phyloP scores from a whole-genome alignment of 2,329 filamentous ascomycete species.

The Phyllosticta capitalensis region DNA sequence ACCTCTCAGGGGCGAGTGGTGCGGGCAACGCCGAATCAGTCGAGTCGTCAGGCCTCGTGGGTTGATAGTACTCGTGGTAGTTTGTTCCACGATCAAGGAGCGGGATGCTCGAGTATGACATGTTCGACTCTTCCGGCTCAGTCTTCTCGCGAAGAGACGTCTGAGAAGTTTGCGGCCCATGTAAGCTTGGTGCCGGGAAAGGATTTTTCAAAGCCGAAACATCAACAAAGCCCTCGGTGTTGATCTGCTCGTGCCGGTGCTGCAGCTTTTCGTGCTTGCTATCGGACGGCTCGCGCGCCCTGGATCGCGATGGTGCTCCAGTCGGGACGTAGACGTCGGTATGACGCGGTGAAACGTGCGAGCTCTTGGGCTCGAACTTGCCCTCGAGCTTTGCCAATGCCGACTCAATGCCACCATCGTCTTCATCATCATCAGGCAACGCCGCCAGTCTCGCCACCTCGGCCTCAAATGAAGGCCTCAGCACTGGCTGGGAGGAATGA shows the following conservation, averaged over 20 bases:
- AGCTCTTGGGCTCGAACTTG: slow-evolving; percentile 52
- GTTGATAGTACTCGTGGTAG: not conserved
- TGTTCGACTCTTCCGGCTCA: slow-evolving; percentile 51
- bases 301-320: not conserved
- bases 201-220: not conserved
- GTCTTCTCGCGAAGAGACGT: slow-evolving; percentile 13
- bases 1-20: slow-evolving; percentile 17
- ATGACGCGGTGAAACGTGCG: slow-evolving; percentile 1
- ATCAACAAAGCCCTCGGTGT: not conserved
- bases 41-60: slow-evolving; percentile 10
- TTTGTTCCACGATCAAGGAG: slow-evolving; percentile 57
- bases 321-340: slow-evolving; percentile 2
- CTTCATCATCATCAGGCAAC: slow-evolving; percentile 73
- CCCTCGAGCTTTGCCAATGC: slow-evolving; percentile 87
- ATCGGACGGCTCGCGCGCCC: slow-evolving; percentile 5
- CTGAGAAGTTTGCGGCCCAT: not conserved
- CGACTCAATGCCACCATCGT: slow-evolving; percentile 80
- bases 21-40: slow-evolving; percentile 16
- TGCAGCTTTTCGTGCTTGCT: not conserved
- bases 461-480: slow-evolving; percentile 69
- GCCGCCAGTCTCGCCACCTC: slow-evolving; percentile 80
- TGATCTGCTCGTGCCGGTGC: not conserved
- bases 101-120: slow-evolving; percentile 69
- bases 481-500: slow-evolving; percentile 45
- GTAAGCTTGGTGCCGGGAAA: not conserved